Conservation (phyloP, 495 filamentous ascomycete genomes). For the Bathelium albidoporum region DNA sequence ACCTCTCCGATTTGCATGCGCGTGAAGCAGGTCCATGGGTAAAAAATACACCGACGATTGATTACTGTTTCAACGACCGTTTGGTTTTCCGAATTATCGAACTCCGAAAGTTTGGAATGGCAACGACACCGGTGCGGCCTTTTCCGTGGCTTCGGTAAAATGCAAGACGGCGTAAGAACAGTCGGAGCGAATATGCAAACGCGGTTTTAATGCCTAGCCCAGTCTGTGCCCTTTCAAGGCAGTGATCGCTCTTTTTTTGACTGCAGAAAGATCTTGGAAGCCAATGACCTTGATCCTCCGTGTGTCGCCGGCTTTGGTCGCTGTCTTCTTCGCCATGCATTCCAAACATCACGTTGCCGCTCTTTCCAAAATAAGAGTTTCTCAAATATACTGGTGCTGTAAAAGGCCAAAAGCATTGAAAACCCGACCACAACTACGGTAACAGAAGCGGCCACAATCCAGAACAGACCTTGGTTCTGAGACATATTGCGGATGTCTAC, state of each 20-base stretch:
- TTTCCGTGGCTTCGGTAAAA: too few relatives aligned
- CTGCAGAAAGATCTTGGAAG: background rate
- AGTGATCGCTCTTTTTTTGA: background rate
- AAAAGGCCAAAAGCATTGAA: slow-evolving; percentile 30
- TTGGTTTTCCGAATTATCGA: too few relatives aligned
- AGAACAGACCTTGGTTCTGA: slow-evolving; percentile 30
- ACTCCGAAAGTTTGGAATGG: too few relatives aligned
- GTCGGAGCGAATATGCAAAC: too few relatives aligned
- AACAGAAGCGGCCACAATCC: slow-evolving; percentile 27
- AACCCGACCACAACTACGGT: slow-evolving; percentile 26
- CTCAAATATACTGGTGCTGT: slow-evolving; percentile 26
- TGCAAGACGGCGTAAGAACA: too few relatives aligned
- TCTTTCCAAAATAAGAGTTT: slow-evolving; percentile 23
- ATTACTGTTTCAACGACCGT: too few relatives aligned
- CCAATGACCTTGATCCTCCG: background rate
- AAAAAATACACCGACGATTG: too few relatives aligned
- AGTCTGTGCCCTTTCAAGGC: background rate
- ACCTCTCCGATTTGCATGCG: too few relatives aligned
- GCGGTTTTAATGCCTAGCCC: too few relatives aligned
- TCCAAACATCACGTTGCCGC: background rate
- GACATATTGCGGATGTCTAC: slow-evolving; percentile 32
- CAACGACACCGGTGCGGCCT: too few relatives aligned
- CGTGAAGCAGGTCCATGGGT: too few relatives aligned
- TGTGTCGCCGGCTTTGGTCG: background rate
- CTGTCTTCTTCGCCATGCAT: background rate